phyloP scores from a whole-genome alignment of 2,329 filamentous ascomycete genomes.

The Penicillium thymicola region DNA sequence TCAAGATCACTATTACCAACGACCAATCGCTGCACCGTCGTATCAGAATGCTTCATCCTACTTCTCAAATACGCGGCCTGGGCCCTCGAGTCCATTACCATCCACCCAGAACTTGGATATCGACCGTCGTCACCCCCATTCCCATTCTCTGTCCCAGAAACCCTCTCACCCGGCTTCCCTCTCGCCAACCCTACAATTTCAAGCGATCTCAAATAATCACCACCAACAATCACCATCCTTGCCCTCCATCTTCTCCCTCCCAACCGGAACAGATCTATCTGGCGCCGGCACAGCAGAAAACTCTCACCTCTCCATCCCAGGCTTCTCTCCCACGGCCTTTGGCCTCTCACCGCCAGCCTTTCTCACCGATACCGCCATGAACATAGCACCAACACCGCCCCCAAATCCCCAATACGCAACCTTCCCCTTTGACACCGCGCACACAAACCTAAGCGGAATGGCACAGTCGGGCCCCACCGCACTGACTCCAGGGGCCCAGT shows the following conservation, averaged over 20 bases:
- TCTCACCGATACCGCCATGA: slow-evolving; percentile 27
- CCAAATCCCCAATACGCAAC: slow-evolving; percentile 37
- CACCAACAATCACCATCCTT: slow-evolving; percentile 16
- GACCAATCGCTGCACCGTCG: slow-evolving; percentile 14
- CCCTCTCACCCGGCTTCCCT: neutral
- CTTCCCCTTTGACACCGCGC: slow-evolving; percentile 36
- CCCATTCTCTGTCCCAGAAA: slow-evolving; percentile 1
- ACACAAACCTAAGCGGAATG: slow-evolving; percentile 9
- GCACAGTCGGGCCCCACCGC: slow-evolving; percentile 15
- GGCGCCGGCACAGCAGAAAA: slow-evolving; percentile 3
- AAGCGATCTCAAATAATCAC: slow-evolving; percentile 7
- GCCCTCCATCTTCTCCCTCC: slow-evolving; percentile 12
- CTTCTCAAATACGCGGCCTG: slow-evolving; percentile 12
- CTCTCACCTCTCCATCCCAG: slow-evolving; percentile 25
- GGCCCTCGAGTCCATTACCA: slow-evolving; percentile 3
- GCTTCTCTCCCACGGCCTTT: slow-evolving; percentile 42
- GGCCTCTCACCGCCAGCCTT: slow-evolving; percentile 34
- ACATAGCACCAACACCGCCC: slow-evolving; percentile 30
- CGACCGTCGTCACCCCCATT: slow-evolving; percentile 10
- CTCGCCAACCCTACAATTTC: slow-evolving; percentile 18
- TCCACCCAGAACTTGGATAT: slow-evolving; percentile 11
- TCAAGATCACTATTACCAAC: slow-evolving; percentile 21
- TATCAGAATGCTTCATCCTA: slow-evolving; percentile 14
- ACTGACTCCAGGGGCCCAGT: slow-evolving; percentile 43
- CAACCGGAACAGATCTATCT: slow-evolving; percentile 7